Conservation (phyloP, 345 rosid species). For the Gossypium ekmanianum region DNA sequence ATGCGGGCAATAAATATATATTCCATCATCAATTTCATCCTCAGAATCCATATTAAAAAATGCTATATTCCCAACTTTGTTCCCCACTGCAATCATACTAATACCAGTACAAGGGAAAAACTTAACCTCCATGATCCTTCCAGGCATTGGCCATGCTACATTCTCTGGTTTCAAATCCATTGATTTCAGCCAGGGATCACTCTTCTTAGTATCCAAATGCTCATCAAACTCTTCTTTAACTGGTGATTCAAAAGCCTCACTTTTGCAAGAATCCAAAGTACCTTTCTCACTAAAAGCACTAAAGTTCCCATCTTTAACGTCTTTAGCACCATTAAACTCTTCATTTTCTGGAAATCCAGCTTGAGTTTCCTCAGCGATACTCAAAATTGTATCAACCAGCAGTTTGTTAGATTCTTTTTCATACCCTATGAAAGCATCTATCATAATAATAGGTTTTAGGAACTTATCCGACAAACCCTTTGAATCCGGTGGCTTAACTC, state of each 20-base stretch:
- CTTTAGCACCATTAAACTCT: background rate
- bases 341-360: constrained; percentile 11
- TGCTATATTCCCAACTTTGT: constrained; percentile 54
- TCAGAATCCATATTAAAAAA: constrained; percentile 64
- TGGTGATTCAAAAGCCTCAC: background rate
- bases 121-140: constrained; percentile 48
- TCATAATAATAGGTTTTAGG: constrained; percentile 37
- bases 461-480: constrained; percentile 31
- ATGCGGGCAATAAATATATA: constrained; percentile 56
- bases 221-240: constrained; percentile 2
- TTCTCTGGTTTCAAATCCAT: constrained; percentile 53
- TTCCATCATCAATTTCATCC: constrained; percentile 42
- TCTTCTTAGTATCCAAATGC: constrained; percentile 22
- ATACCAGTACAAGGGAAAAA: constrained; percentile 52
- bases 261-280: background rate
- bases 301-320: constrained; percentile 1
- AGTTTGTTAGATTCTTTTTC: constrained; percentile 24
- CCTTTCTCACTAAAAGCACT: background rate
- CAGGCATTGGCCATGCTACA: constrained; percentile 60
- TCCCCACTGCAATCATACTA: constrained; percentile 69
- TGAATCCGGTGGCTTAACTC: constrained; percentile 63
- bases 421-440: constrained; percentile 36
- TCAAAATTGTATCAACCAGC: constrained; percentile 35
- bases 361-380: constrained; percentile 18
- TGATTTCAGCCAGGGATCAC: constrained; percentile 28